These are phyloP conservation scores for Dunaliella primolecta DNA, from an alignment of 139 green algal species.

Conservation along the genomic window DNA sequence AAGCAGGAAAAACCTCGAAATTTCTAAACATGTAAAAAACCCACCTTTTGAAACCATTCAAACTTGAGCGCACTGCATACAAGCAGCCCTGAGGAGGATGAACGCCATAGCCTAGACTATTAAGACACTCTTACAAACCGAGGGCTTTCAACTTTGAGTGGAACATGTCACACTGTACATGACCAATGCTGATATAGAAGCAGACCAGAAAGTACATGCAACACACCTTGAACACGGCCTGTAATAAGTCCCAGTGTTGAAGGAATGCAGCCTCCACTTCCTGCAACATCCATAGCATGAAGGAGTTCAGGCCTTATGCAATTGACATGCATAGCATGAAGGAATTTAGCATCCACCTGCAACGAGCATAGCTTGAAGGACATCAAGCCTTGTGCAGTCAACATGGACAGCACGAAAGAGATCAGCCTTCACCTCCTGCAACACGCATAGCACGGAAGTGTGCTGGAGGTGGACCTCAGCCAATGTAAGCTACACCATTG, in stretches of 20 bases:
- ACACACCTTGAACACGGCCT: conserved; percentile 21
- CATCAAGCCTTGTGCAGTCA: too few relatives aligned
- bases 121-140: background rate
- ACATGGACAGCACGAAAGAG: too few relatives aligned
- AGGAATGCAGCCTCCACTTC: background rate
- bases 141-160: background rate
- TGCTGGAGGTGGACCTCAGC: too few relatives aligned
- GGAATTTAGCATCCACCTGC: too few relatives aligned
- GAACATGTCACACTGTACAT: background rate
- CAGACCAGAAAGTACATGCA: background rate
- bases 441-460: background rate
- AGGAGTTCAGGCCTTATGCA: background rate
- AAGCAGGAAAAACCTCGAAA: too few relatives aligned
- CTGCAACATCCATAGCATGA: background rate
- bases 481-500: too few relatives aligned
- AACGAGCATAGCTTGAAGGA: too few relatives aligned
- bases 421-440: background rate
- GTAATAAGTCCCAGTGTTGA: conserved; percentile 19
- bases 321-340: background rate
- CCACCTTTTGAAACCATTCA: too few relatives aligned
- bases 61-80: background rate
- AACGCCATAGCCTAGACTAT: background rate
- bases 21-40: too few relatives aligned
- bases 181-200: too few relatives aligned
- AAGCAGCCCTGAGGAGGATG: background rate